Percentiles rank a stretch among this genome's conserved stretches.
phyloP scores from a whole-genome alignment of 1,139 yeast species.

The Blastobotrys buckinghamii region DNA sequence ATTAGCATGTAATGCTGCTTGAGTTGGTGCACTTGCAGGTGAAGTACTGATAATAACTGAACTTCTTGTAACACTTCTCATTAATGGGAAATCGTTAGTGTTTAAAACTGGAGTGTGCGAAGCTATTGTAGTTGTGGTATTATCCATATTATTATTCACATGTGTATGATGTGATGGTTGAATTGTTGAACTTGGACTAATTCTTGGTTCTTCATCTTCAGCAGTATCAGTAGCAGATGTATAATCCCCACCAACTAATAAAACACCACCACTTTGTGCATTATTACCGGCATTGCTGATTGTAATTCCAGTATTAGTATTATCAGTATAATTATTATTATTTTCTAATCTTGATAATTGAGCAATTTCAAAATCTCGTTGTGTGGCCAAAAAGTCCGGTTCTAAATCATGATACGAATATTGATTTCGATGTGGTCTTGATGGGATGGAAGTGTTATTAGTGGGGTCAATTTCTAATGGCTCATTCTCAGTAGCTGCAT shows the following conservation, averaged over 20 bases:
- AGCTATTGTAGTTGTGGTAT: not conserved
- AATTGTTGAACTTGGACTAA: not conserved
- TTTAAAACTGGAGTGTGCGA: not conserved
- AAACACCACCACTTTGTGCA: not conserved
- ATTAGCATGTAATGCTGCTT: not conserved
- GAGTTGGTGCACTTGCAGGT: not conserved
- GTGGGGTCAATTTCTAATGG: not conserved
- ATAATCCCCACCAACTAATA: conserved; percentile 2
- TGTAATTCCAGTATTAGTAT: not conserved
- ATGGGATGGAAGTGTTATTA: not conserved
- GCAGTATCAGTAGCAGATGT: not conserved
- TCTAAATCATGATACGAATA: not conserved
- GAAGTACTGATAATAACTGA: not conserved
- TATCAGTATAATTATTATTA: not conserved
- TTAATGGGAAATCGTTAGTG: not conserved
- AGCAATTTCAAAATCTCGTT: not conserved
- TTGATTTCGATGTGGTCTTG: not conserved
- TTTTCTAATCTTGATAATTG: not conserved
- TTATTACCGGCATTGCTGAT: not conserved
- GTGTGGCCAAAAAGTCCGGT: not conserved
- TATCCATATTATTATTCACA: not conserved
- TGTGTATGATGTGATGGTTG: not conserved
- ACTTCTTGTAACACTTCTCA: not conserved
- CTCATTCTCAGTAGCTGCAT: not conserved
- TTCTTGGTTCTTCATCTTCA: not conserved